These are phyloP conservation scores for Pseudophaeomoniella oleicola DNA, from an alignment of 2,329 filamentous ascomycete genomes.

Conservation along the genomic window DNA sequence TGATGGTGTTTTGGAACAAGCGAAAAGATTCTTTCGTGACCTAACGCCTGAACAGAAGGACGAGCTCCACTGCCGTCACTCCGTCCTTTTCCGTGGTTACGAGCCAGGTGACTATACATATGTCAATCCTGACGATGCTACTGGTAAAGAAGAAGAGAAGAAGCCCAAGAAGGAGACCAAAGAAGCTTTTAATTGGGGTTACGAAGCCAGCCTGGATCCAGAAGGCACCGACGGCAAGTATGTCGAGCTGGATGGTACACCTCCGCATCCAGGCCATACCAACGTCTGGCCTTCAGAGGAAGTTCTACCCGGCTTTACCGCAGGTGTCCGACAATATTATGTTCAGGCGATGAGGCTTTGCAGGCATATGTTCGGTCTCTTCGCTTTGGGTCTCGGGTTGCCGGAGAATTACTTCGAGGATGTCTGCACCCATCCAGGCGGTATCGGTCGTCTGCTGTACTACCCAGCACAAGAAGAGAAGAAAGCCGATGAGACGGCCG, in stretches of 20 bases:
- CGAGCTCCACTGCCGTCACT: constrained; percentile 3
- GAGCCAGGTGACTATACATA: constrained; percentile 10
- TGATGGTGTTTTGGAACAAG: constrained; percentile 24
- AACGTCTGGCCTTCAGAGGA: constrained; percentile 11
- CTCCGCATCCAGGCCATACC: constrained; percentile 4
- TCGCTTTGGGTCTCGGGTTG: constrained; percentile 41
- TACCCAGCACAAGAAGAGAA: constrained; percentile 10
- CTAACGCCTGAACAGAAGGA: constrained; percentile 8
- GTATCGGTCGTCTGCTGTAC: constrained; percentile 12
- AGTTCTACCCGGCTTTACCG: constrained; percentile 26
- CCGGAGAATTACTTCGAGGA: constrained; percentile 41
- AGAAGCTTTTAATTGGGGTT: constrained; percentile 14
- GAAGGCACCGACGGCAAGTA: constrained; percentile 6
- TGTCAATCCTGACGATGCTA: constrained; percentile 10
- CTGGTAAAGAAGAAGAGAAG: background rate
- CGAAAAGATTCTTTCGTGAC: constrained; percentile 30
- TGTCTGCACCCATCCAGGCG: constrained; percentile 36
- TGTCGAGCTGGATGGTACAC: constrained; percentile 10
- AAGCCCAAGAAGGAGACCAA: constrained; percentile 8
- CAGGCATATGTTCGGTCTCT: constrained; percentile 35
- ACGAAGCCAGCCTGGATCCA: constrained; percentile 10
- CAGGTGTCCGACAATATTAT: constrained; percentile 33
- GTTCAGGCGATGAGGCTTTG: constrained; percentile 34
- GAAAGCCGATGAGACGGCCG: constrained; percentile 2
- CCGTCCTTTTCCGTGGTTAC: constrained; percentile 10